These are phyloP conservation scores for Saccharomycopsis capsularis DNA, from an alignment of 805 yeast species.

Conservation along the genomic window DNA sequence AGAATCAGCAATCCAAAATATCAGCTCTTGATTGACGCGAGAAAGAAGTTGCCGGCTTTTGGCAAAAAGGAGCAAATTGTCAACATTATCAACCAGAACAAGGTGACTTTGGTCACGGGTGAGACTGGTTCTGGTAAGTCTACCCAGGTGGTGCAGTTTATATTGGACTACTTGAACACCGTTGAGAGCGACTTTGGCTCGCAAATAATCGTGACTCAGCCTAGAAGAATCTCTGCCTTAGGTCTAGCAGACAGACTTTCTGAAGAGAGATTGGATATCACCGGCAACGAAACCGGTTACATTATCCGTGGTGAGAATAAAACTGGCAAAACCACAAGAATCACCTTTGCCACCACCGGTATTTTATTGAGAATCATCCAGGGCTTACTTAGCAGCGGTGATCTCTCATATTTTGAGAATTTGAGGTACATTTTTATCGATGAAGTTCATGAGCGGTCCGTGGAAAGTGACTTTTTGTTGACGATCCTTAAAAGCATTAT, in stretches of 20 bases:
- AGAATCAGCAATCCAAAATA: slow-evolving; percentile 32
- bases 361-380: slow-evolving; percentile 62
- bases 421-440: slow-evolving; percentile 76
- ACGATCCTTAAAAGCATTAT: slow-evolving; percentile 55
- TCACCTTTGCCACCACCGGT: slow-evolving; percentile 91
- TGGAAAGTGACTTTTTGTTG: slow-evolving; percentile 74
- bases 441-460: slow-evolving; percentile 95
- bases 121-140: slow-evolving; percentile 98
- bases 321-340: slow-evolving; percentile 50
- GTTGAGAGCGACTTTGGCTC: slow-evolving; percentile 39
- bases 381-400: slow-evolving; percentile 30
- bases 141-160: slow-evolving; percentile 87
- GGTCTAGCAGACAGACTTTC: slow-evolving; percentile 92
- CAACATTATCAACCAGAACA: slow-evolving; percentile 46
- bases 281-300: slow-evolving; percentile 81
- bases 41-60: slow-evolving; percentile 82
- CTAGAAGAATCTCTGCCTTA: slow-evolving; percentile 90
- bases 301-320: slow-evolving; percentile 85
- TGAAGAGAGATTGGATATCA: slow-evolving; percentile 54
- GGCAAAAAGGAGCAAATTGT: slow-evolving; percentile 50
- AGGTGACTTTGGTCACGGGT: slow-evolving; percentile 79
- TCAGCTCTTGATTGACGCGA: slow-evolving; percentile 34
- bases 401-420: slow-evolving; percentile 25
- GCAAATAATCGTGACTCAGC: slow-evolving; percentile 83
- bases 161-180: slow-evolving; percentile 57